phyloP scores from a whole-genome alignment of 768 basidiomycete species.

The Boletellus emodensis region DNA sequence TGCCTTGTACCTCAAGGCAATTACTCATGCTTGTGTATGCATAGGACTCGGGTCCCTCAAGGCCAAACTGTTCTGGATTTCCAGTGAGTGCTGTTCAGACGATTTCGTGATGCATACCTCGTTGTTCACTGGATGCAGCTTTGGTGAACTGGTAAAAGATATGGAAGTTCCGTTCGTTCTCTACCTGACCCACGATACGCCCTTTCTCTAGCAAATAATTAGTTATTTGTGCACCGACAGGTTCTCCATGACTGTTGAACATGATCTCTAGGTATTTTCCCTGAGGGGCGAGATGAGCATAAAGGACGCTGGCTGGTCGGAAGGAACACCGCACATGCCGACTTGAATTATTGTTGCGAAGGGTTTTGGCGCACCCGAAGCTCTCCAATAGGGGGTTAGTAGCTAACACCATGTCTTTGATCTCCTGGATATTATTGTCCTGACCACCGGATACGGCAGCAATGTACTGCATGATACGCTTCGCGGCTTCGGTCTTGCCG shows the following conservation, averaged over 20 bases:
- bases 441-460: slow-evolving; percentile 90
- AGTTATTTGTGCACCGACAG: slow-evolving; percentile 96
- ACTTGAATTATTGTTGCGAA: slow-evolving; percentile 98
- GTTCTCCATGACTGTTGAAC: slow-evolving; percentile 91
- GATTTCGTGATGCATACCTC: slow-evolving; percentile 50
- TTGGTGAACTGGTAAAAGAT: slow-evolving; percentile 99
- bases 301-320: not conserved
- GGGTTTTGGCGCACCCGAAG: slow-evolving; percentile 98
- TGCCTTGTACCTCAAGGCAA: slow-evolving; percentile 86
- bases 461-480: slow-evolving; percentile 99
- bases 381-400: slow-evolving; percentile 97
- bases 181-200: slow-evolving; percentile 93
- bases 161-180: slow-evolving; percentile 95
- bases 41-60: slow-evolving; percentile 95
- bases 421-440: slow-evolving; percentile 90
- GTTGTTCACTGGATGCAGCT: slow-evolving; percentile 82
- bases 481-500: slow-evolving; percentile 98
- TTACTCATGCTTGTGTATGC: slow-evolving; percentile 90
- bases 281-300: slow-evolving; percentile 38
- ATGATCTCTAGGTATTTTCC: slow-evolving; percentile 99
- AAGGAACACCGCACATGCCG: slow-evolving; percentile 73
- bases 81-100: slow-evolving; percentile 10
- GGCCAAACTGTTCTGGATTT: slow-evolving; percentile 78
- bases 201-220: slow-evolving; percentile 98
- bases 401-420: slow-evolving; percentile 99